phyloP scores from a whole-genome alignment of 805 yeast genomes.

The Yarrowia sp. region DNA sequence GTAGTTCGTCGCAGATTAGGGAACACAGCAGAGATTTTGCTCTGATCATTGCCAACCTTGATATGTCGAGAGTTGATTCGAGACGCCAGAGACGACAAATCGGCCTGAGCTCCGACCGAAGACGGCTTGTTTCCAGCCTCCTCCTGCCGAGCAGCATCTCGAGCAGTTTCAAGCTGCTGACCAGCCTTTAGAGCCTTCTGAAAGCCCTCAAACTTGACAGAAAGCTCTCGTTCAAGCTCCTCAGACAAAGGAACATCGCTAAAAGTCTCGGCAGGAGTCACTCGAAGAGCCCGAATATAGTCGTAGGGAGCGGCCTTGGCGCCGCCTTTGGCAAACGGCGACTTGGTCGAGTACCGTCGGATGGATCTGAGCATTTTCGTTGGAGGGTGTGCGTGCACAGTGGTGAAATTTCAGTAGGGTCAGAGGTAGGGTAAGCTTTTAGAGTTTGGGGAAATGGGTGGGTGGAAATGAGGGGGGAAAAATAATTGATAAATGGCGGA shows the following conservation, averaged over 20 bases:
- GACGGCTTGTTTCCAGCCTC: neutral
- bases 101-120: neutral
- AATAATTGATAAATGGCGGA: no score
- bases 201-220: slow-evolving; percentile 35
- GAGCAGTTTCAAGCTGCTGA: neutral
- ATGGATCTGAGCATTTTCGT: slow-evolving; percentile 15
- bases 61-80: slow-evolving; percentile 21
- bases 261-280: slow-evolving; percentile 28
- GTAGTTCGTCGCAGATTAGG: slow-evolving; percentile 66
- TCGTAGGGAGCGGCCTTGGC: slow-evolving; percentile 10
- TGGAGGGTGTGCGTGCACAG: neutral
- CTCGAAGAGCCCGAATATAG: neutral
- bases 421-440: neutral
- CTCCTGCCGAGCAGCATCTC: neutral
- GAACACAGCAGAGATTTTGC: slow-evolving; percentile 38
- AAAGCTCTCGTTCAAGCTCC: slow-evolving; percentile 37
- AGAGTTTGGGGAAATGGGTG: neutral
- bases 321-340: slow-evolving; percentile 10
- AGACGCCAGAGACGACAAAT: slow-evolving; percentile 7
- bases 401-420: neutral
- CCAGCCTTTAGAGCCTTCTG: slow-evolving; percentile 31
- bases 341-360: slow-evolving; percentile 26
- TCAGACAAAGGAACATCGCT: slow-evolving; percentile 34
- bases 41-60: slow-evolving; percentile 29
- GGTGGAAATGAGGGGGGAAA: neutral